A percentile compares a stretch with the other conserved stretches of the same genome.
Conservation (phyloP, 2,329 filamentous ascomycete genomes). For the Teratosphaeria gauchensis region DNA sequence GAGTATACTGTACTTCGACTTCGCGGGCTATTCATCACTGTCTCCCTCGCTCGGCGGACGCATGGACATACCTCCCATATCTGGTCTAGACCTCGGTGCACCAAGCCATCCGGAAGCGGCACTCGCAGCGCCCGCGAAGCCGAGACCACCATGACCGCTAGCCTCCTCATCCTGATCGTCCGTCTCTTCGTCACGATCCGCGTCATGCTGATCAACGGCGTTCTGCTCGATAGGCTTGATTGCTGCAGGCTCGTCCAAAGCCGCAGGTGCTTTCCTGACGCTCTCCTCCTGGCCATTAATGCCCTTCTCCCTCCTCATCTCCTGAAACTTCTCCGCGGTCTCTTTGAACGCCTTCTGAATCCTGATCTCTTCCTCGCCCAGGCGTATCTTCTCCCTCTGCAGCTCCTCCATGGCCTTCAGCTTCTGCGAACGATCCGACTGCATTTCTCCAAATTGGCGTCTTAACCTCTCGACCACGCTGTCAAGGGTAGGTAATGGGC, state of each 20-base stretch:
- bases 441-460: slow-evolving; percentile 52
- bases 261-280: neutral
- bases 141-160: neutral
- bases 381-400: slow-evolving; percentile 57
- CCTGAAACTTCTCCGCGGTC: slow-evolving; percentile 63
- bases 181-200: neutral
- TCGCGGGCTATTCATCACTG: neutral
- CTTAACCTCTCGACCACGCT: slow-evolving; percentile 58
- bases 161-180: neutral
- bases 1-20: neutral
- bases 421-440: slow-evolving; percentile 48
- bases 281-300: slow-evolving; percentile 13
- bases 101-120: neutral
- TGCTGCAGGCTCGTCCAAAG: neutral
- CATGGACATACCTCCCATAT: neutral
- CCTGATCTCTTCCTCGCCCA: slow-evolving; percentile 62
- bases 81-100: neutral
- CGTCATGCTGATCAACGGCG: neutral
- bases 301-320: slow-evolving; percentile 42
- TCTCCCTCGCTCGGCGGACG: neutral
- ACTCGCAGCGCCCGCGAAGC: neutral
- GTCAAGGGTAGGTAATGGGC: slow-evolving; percentile 64
- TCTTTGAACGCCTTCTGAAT: slow-evolving; percentile 74
- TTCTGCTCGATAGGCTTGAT: neutral
- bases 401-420: slow-evolving; percentile 56